These are phyloP conservation scores for Ceratobasidium sp. DNA, from an alignment of 1,284 basidiomycete genomes.

Conservation along the genomic window DNA sequence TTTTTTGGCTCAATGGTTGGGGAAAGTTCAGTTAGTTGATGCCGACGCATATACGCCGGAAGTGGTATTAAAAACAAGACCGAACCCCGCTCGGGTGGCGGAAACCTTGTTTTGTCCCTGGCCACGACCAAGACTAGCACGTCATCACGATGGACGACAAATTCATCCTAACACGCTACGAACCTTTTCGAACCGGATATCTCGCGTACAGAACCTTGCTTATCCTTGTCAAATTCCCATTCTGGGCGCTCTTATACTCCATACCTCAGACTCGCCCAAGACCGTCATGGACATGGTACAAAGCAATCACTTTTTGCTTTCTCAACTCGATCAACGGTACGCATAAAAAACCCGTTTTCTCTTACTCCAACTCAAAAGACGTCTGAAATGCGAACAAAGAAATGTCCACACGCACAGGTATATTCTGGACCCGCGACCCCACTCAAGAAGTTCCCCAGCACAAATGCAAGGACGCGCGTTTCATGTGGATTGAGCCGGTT, in stretches of 20 bases:
- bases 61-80: not conserved
- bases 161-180: not conserved
- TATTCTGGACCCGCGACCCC: conserved; percentile 2
- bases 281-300: conserved; percentile 20
- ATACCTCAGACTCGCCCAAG: not conserved
- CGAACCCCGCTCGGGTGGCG: not conserved
- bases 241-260: conserved; percentile 3
- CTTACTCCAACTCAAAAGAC: not conserved
- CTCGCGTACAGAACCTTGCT: not conserved
- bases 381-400: not conserved
- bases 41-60: not conserved
- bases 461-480: conserved; percentile 17
- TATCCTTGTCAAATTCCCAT: conserved; percentile 1
- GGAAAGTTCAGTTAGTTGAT: too few species aligned
- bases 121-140: not conserved
- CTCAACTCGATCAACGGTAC: not conserved
- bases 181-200: conserved; percentile 24
- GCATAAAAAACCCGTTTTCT: not conserved
- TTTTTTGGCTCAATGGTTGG: not conserved
- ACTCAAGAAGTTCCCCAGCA: conserved; percentile 26
- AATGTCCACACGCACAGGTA: conserved; percentile 9
- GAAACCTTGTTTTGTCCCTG: too few species aligned
- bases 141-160: not conserved
- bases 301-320: not conserved
- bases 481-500: conserved; percentile 66